Base-by-base conservation (phyloP, 306 rosid species). In the Senna tora region DNA sequence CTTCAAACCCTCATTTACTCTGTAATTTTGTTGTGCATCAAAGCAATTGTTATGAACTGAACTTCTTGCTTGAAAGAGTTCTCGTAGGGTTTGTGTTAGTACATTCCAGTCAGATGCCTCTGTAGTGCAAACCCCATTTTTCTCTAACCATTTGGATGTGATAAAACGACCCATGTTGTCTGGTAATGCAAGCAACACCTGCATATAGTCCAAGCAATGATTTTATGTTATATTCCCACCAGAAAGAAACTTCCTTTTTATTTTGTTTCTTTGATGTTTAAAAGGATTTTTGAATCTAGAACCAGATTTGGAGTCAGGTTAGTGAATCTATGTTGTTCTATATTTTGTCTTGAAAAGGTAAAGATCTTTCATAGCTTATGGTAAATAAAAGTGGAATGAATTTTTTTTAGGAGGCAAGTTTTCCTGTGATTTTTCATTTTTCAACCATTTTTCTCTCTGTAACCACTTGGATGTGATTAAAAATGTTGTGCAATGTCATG, bases 81-180 rank as follows among this genome's bases (percentile, higher is more conserved):
- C 89, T 50, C 86, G 73, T 56, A 95, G 91, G 72, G 85, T 71
- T 64, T 91, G 96, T 25, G 99, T 89, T 65, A 95, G 83, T 73
- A 86, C 99, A 69, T 95, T 95, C 99, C 99, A 95, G 68, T 95
- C 99, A 5, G 96, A 91, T 50, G 92, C 92, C 85, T 90, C 91
- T 75, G 91, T 50, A 45, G 91, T 81, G 79, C 78, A 79, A 36
- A 83, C 86, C 72, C 96, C 96, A 16, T 77, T 88, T 84, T 82
- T 91, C 62, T 78, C 74, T 69, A 95, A 71, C 99, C 99, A 94
- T 72, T 78, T 84, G 6, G 96, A 87, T 71, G 82, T 89, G 72
- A 89, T 85, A 66, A 80, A 33, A 78, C 97, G 84, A 53, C 93
- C 79, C 93, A 80, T 81, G 76, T 80, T 85, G 16, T 93, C 99